Evolutionary conservation across 371 early-diverging fungal species (phyloP), one percentile per base, ranked within the genome.

Genomic region (Circinella minor): DNA sequence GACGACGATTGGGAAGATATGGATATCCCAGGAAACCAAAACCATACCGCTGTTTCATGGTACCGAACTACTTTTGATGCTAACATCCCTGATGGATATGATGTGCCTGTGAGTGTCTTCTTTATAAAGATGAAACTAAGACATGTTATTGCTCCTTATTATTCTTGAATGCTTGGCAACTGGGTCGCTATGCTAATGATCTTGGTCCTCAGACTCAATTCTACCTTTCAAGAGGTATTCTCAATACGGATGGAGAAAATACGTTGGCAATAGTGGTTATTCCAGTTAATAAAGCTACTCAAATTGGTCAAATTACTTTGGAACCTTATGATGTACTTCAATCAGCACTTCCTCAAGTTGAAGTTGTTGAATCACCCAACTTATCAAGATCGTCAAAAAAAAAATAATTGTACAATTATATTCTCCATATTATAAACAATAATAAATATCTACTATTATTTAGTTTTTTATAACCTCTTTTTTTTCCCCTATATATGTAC

Each of bases 131-230:
- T 55, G 55, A 69, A 10, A 65, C 20, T 14, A 34, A 68, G 1
- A 47, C 63, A 10, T 55, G 61, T 13, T 72, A 72, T 46, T 63
- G 76, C 36, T 69, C 73, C 3, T 36, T 70, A n/a, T n/a, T 75
- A 1, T 75, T 68, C 55, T 57, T 72, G 48, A 75, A 75, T 48
- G 76, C 72, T 4, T 75, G 76, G 76, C 75, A 75, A 63, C 59
- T 75, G 20, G 75, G 75, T 15, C 65, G 66, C 14, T 74, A 70
- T 60, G 74, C 70, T 37, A 70, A 74, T 59, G 74, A 69, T 27
- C 48, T 74, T 10, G 74, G 74, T 14, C 74, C 74, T 2, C 74
- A 74, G 47, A 66, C 62, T 3, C 67, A 61, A 20, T 74, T 39
- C 36, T 70, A 69, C 37, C 38, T 69, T 8, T 70, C 74, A 4